These are phyloP conservation scores for Musa troglodytarum DNA, from an alignment of 176 grass and related monocot genomes.

Conservation along the genomic window DNA sequence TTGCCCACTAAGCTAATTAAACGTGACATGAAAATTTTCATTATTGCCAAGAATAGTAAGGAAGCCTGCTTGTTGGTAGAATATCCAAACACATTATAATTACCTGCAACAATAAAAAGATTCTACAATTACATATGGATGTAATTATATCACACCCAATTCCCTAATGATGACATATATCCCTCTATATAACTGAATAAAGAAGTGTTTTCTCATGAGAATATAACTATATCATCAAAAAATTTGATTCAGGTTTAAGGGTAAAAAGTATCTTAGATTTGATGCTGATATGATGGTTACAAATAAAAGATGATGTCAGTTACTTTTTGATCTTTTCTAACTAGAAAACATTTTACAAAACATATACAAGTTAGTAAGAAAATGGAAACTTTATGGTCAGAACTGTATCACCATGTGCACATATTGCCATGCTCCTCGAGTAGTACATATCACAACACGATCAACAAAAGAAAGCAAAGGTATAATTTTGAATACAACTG, in stretches of 20 bases:
- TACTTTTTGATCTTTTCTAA: not conserved
- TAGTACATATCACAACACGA: not conserved
- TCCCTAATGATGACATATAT: too few relatives aligned
- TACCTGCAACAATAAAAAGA: too few relatives aligned
- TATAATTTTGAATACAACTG: not conserved
- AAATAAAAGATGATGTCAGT: not conserved
- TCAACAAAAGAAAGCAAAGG: not conserved
- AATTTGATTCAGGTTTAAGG: not conserved
- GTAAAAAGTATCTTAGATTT: not conserved
- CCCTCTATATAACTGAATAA: not conserved
- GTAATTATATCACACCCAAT: too few relatives aligned
- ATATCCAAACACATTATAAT: too few relatives aligned
- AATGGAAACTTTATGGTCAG: too few relatives aligned
- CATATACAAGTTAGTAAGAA: not conserved
- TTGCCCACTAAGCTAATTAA: too few relatives aligned
- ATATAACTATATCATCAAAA: too few relatives aligned
- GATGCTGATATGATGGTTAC: not conserved
- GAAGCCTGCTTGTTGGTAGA: too few relatives aligned
- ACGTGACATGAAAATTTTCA: too few relatives aligned
- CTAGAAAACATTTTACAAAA: not conserved
- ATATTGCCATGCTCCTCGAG: not conserved
- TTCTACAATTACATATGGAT: too few relatives aligned
- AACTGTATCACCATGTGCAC: too few relatives aligned
- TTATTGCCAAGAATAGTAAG: too few relatives aligned
- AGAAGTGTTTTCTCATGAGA: not conserved